Percentiles rank a stretch among this genome's conserved stretches.
phyloP scores from a whole-genome alignment of 2,329 filamentous ascomycete genomes.

The Verruconis gallopava region DNA sequence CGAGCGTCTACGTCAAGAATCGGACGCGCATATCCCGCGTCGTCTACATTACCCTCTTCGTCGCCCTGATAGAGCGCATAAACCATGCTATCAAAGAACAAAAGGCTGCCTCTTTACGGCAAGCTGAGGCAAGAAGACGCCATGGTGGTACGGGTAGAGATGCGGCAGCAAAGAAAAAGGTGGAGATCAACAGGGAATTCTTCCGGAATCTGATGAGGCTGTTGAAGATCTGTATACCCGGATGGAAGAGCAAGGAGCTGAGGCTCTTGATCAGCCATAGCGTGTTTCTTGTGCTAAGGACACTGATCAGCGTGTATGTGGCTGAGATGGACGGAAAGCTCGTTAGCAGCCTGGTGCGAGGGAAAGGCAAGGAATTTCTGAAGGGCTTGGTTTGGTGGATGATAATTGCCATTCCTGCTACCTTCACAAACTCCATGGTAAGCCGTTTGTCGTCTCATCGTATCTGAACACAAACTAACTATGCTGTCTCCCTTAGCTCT shows the following conservation, averaged over 20 bases:
- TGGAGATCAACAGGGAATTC: conserved; percentile 84
- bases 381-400: conserved; percentile 95
- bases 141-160: conserved; percentile 24
- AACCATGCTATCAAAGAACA: conserved; percentile 87
- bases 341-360: conserved; percentile 83
- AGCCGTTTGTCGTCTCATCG: no score
- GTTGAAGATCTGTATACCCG: conserved; percentile 77
- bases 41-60: conserved; percentile 29
- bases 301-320: conserved; percentile 87
- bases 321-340: conserved; percentile 89
- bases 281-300: conserved; percentile 80
- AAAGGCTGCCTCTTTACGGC: conserved; percentile 64
- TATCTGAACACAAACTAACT: conserved; percentile 17
- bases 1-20: conserved; percentile 24
- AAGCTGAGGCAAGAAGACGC: conserved; percentile 47
- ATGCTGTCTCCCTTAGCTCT: conserved; percentile 51
- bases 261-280: conserved; percentile 79
- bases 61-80: conserved; percentile 54
- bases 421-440: conserved; percentile 98
- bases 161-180: conserved; percentile 51
- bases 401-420: conserved; percentile 87
- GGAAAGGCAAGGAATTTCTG: conserved; percentile 81
- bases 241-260: conserved; percentile 80
- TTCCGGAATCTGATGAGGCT: conserved; percentile 65
- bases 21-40: conserved; percentile 29